phyloP scores from a whole-genome alignment of 1,284 basidiomycete genomes.

The Coniferiporia sulphurascens region DNA sequence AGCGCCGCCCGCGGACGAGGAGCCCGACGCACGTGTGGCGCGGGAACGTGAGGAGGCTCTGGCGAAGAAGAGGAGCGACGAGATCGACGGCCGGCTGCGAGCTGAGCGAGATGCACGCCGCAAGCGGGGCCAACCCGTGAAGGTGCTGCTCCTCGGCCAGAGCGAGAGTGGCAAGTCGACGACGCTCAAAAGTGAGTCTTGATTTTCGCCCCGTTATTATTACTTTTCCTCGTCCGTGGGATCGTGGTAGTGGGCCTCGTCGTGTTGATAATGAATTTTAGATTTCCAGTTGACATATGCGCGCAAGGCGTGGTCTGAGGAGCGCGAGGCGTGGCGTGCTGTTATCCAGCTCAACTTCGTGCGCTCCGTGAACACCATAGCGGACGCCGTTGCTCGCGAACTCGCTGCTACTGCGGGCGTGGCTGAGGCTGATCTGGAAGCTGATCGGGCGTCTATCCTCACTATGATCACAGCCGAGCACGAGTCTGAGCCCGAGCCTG shows the following conservation, averaged over 20 bases:
- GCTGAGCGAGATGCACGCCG: conserved; percentile 39
- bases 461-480: background rate
- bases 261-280: conserved; percentile 24
- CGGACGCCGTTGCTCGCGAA: conserved; percentile 52
- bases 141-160: conserved; percentile 56
- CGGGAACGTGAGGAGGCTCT: conserved; percentile 45
- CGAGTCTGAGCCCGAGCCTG: background rate
- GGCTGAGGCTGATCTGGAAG: background rate
- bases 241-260: background rate
- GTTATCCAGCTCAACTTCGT: conserved; percentile 75
- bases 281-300: conserved; percentile 73
- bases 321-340: conserved; percentile 64
- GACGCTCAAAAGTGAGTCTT: conserved; percentile 43
- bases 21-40: conserved; percentile 23
- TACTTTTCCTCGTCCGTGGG: background rate
- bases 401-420: conserved; percentile 32
- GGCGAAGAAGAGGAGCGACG: conserved; percentile 48
- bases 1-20: conserved; percentile 14
- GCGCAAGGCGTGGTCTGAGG: conserved; percentile 58
- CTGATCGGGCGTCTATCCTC: background rate
- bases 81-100: conserved; percentile 52
- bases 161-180: conserved; percentile 58
- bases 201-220: background rate
- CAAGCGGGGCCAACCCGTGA: conserved; percentile 43
- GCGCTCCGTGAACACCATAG: conserved; percentile 57